A percentile compares a stretch with the other conserved stretches of the same genome.
Conservation (phyloP, 805 yeast genomes). For the Hanseniaspora vineae region DNA sequence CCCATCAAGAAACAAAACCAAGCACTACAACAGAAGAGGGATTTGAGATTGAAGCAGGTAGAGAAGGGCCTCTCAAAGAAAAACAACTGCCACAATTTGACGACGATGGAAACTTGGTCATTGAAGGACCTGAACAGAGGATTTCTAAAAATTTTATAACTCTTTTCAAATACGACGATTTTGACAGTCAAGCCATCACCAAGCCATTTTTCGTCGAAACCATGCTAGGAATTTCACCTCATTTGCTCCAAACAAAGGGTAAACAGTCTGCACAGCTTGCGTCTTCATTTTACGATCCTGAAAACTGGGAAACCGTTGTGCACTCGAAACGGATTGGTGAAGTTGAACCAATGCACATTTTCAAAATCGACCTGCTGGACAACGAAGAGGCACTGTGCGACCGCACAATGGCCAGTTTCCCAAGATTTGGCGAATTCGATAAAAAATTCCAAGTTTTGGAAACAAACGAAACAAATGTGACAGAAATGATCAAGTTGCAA, state of each 20-base stretch:
- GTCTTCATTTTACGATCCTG: conserved; percentile 39
- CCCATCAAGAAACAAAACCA: no score
- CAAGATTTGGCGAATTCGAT: conserved; percentile 50
- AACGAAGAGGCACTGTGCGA: conserved; percentile 27
- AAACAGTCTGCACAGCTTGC: not conserved
- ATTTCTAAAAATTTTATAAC: conserved; percentile 44
- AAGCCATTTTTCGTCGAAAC: conserved; percentile 42
- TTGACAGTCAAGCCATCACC: conserved; percentile 15
- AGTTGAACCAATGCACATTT: no score
- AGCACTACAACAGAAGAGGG: conserved; percentile 6
- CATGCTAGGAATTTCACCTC: not conserved
- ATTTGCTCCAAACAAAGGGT: not conserved
- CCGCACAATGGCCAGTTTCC: conserved; percentile 23
- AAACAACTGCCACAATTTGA: no score
- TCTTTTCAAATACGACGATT: conserved; percentile 18
- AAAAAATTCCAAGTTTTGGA: conserved; percentile 24
- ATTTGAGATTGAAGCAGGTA: conserved; percentile 3
- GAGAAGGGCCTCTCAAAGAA: conserved; percentile 6
- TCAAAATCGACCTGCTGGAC: no score
- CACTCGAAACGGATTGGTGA: conserved; percentile 22
- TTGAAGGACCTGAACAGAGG: conserved; percentile 59
- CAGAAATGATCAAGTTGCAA: conserved; percentile 29
- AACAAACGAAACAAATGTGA: conserved; percentile 23
- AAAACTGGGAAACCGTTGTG: conserved; percentile 39
- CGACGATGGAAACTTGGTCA: conserved; percentile 16